These are phyloP conservation scores for Jacaranda mimosifolia DNA, from an alignment of 257 asterid genomes.

Conservation along the genomic window DNA sequence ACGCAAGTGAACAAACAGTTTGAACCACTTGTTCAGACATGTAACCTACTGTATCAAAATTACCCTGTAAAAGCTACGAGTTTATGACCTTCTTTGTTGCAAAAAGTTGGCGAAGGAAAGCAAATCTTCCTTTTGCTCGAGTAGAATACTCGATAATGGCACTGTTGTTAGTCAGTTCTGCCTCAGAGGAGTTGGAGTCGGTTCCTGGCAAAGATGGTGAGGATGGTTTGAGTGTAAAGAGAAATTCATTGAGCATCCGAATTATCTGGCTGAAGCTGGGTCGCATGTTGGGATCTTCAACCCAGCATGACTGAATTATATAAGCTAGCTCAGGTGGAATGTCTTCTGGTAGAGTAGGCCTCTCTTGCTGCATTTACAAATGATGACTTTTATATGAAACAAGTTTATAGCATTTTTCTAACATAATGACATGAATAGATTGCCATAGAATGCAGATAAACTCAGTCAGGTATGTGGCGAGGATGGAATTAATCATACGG, in stretches of 20 bases:
- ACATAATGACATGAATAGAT: neutral
- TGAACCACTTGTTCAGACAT: neutral
- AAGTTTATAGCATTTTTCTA: neutral
- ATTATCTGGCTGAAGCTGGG: constrained; percentile 91
- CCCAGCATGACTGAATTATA: constrained; percentile 93
- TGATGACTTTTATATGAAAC: constrained; percentile 2
- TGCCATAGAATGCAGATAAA: neutral
- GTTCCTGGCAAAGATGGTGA: constrained; percentile 51
- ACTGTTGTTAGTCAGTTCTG: constrained; percentile 58
- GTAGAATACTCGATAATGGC: constrained; percentile 72
- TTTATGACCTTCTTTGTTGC: constrained; percentile 86
- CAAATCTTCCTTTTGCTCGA: constrained; percentile 86
- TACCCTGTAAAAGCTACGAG: constrained; percentile 48
- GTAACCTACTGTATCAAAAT: constrained; percentile 26
- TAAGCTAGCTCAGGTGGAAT: constrained; percentile 73
- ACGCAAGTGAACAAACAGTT: neutral
- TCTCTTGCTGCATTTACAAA: constrained; percentile 80
- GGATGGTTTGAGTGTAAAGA: constrained; percentile 61
- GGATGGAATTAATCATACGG: too few species aligned
- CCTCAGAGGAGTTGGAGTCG: constrained; percentile 45
- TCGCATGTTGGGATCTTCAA: constrained; percentile 95
- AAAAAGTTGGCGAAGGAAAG: constrained; percentile 88
- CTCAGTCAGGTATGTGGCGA: too few species aligned
- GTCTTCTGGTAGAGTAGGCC: constrained; percentile 80
- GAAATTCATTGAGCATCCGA: constrained; percentile 83